phyloP scores from a whole-genome alignment of 108 stramenopile species.

The Cyclostephanos invisitatus region DNA sequence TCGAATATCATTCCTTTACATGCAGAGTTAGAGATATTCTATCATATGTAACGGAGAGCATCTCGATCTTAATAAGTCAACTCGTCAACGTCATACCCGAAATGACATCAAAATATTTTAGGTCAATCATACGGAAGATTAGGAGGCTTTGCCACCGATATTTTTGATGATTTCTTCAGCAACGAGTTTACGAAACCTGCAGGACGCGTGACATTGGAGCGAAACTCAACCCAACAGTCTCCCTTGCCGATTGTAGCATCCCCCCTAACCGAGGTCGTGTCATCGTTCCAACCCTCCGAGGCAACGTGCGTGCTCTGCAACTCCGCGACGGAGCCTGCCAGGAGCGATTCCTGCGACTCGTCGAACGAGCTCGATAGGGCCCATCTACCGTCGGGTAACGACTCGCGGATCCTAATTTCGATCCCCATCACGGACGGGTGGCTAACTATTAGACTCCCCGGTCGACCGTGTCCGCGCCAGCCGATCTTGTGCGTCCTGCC shows the following conservation, averaged over 20 bases:
- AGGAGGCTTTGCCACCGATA: constrained; percentile 59
- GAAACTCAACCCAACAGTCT: constrained; percentile 88
- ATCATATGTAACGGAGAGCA: no score
- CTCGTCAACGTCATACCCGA: not conserved
- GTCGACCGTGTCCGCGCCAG: constrained; percentile 45
- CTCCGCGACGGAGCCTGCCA: constrained; percentile 74
- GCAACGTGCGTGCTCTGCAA: constrained; percentile 72
- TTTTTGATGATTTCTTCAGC: constrained; percentile 8
- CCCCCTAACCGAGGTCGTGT: constrained; percentile 10
- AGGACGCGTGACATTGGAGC: constrained; percentile 74
- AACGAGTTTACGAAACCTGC: constrained; percentile 53
- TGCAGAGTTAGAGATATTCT: no score
- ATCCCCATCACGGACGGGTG: constrained; percentile 63
- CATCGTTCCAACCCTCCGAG: constrained; percentile 38
- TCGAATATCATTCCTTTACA: no score
- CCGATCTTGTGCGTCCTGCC: constrained; percentile 59
- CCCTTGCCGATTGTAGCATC: constrained; percentile 42
- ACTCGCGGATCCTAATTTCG: constrained; percentile 66
- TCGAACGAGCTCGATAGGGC: constrained; percentile 62
- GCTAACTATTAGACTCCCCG: constrained; percentile 68
- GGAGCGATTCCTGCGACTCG: constrained; percentile 79
- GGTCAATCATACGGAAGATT: constrained; percentile 68
- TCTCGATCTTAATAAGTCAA: no score
- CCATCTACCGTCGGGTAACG: constrained; percentile 24
- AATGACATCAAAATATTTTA: not conserved